Evolutionary conservation across 1,284 basidiomycete species (phyloP), one percentile per base, ranked within the genome.

Genomic region (Moniliophthora roreri): DNA sequence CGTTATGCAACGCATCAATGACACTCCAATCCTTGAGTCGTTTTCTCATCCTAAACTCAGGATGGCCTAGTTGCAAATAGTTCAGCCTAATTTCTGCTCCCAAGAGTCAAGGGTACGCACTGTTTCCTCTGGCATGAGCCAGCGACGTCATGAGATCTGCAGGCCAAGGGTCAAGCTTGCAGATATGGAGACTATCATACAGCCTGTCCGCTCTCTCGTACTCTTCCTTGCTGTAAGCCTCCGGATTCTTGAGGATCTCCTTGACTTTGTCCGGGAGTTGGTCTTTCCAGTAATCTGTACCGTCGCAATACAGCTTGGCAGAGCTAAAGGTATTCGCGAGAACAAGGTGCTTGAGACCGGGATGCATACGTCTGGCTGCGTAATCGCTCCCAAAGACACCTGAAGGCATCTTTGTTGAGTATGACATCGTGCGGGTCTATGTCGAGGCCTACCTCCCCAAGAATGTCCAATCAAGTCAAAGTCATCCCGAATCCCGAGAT

Each of bases 391-490:
- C 28, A 11, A 32, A 32, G 11, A 32, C 28, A 32, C 28, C 28
- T 32, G 28, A n/a, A n/a, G n/a, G n/a, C n/a, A n/a, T n/a, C n/a
- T n/a, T n/a, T n/a, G n/a, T n/a, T n/a, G n/a, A n/a, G n/a, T n/a
- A n/a, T n/a, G n/a, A n/a, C n/a, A n/a, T n/a, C n/a, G n/a, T n/a
- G n/a, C n/a, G n/a, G n/a, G n/a, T n/a, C 28, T 23, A 10, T 21
- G 26, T 8, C 18, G 23, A 13, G 16, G 28, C 28, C 20, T 21
- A 48, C 53, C 53, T 50, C 77, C 77, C 74, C 75, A 76, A 6
- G 72, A 77, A 39, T 76, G 74, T 2, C 75, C 76, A 9, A 69
- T 52, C 2, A 77, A 54, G 56, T 69, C 66, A 54, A 68, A 78
- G 36, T 63, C 49, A 16, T 60, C 53, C 20, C 50, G 39, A 51